Conservation (phyloP, 164 flowering plant genomes). For the Chimonanthus salicifolius region DNA sequence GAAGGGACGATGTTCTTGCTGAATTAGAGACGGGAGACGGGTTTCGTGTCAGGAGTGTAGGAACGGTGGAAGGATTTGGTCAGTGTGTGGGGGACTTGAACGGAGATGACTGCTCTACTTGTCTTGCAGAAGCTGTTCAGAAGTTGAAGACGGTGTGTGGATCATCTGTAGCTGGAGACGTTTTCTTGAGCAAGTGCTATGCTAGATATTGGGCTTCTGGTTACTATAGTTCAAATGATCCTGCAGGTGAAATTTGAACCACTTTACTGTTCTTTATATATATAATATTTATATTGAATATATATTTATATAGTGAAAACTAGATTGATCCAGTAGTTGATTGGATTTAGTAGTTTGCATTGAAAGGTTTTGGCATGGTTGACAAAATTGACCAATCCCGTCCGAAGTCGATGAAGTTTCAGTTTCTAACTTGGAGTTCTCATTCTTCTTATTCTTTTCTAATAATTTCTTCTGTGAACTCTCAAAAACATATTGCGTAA, state of each 20-base stretch:
- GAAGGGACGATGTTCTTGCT: conserved; percentile 74
- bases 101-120: conserved; percentile 48
- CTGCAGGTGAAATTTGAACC: conserved; percentile 32
- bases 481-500: background rate
- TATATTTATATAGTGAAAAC: too few species aligned
- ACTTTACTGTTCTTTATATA: background rate
- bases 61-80: conserved; percentile 63
- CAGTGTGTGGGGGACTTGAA: conserved; percentile 83
- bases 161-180: conserved; percentile 68
- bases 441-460: background rate
- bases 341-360: too few species aligned
- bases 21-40: conserved; percentile 47
- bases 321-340: background rate
- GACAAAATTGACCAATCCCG: background rate
- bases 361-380: too few species aligned
- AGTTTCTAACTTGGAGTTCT: background rate
- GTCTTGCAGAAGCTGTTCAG: conserved; percentile 56
- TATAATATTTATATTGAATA: too few species aligned
- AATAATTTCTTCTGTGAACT: background rate
- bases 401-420: background rate
- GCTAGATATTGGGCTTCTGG: conserved; percentile 91
- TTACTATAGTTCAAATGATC: conserved; percentile 36
- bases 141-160: conserved; percentile 74
- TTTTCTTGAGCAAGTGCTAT: conserved; percentile 76
- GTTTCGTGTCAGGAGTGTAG: conserved; percentile 60